Conservation (phyloP, 208 protist species). For the Crithidia fasciculata region DNA sequence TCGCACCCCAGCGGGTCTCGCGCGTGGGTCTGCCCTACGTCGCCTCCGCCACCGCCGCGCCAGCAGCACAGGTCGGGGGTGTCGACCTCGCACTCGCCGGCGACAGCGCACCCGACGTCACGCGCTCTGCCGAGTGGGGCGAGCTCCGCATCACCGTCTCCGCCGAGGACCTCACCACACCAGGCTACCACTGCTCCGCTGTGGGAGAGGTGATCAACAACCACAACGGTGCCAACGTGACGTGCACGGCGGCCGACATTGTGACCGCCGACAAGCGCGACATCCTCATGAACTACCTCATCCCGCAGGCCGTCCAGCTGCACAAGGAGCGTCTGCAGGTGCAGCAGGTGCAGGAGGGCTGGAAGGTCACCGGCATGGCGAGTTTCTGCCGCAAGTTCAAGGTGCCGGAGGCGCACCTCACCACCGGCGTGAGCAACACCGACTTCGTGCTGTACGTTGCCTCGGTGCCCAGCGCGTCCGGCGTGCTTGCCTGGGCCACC, state of each 20-base stretch:
- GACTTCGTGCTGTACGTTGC: conserved; percentile 81
- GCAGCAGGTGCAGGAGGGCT: conserved; percentile 14
- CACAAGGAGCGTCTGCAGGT: conserved; percentile 63
- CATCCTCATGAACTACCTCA: conserved; percentile 32
- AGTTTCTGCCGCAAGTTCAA: neutral
- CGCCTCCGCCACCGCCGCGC: too few relatives aligned
- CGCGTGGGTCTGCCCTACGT: too few relatives aligned
- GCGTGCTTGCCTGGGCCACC: conserved; percentile 45
- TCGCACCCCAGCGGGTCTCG: too few relatives aligned
- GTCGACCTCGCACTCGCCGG: too few relatives aligned
- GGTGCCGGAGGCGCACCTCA: conserved; percentile 38
- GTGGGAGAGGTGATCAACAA: too few relatives aligned
- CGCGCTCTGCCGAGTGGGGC: too few relatives aligned
- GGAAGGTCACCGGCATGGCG: conserved; percentile 25
- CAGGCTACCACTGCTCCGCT: too few relatives aligned
- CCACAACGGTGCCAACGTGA: neutral
- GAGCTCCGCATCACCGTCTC: too few relatives aligned
- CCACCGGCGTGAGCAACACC: conserved; percentile 33
- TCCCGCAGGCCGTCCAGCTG: conserved; percentile 54
- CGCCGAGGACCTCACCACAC: too few relatives aligned
- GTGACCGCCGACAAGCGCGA: conserved; percentile 43
- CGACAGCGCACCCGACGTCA: too few relatives aligned
- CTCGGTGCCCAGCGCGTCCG: conserved; percentile 28
- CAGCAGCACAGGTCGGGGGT: too few relatives aligned
- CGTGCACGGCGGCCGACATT: conserved; percentile 36